A percentile compares a stretch with the other conserved stretches of the same genome.
These are phyloP conservation scores for Paecilomyces variotii DNA, from an alignment of 2,329 filamentous ascomycete species.

Conservation along the genomic window DNA sequence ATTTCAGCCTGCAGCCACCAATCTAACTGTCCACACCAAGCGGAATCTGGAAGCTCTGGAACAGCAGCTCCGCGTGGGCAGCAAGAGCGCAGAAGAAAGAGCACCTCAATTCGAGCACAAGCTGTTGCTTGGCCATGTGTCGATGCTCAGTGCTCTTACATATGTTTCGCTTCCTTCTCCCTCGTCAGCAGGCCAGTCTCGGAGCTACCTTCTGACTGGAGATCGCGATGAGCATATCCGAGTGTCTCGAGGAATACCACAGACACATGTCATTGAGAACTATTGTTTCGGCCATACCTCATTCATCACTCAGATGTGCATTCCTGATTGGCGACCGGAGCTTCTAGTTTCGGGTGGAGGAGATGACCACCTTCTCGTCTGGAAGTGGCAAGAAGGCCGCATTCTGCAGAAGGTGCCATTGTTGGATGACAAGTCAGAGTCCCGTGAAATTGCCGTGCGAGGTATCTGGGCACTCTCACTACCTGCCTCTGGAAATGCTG, in stretches of 20 bases:
- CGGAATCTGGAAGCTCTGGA: conserved; percentile 52
- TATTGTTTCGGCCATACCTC: conserved; percentile 84
- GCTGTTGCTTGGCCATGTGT: conserved; percentile 85
- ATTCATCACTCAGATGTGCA: conserved; percentile 70
- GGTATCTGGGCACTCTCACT: conserved; percentile 41
- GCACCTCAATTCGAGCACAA: conserved; percentile 61
- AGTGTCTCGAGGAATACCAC: conserved; percentile 70
- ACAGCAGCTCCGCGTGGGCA: conserved; percentile 45
- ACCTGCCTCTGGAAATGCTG: conserved; percentile 6
- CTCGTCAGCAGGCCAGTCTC: conserved; percentile 40
- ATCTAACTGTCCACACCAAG: conserved; percentile 54
- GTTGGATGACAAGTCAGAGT: conserved; percentile 10
- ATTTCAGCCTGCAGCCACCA: conserved; percentile 47
- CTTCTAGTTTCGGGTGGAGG: conserved; percentile 79
- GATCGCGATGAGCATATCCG: conserved; percentile 81
- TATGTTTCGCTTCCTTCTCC: conserved; percentile 42
- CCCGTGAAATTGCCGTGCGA: conserved; percentile 38
- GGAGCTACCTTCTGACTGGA: conserved; percentile 56
- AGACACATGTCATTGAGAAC: conserved; percentile 78
- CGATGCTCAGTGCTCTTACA: conserved; percentile 74
- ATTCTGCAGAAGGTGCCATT: conserved; percentile 25
- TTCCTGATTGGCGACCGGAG: conserved; percentile 50
- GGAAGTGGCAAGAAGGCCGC: conserved; percentile 61
- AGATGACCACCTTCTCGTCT: conserved; percentile 68
- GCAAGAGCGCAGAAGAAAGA: conserved; percentile 35